Evolutionary conservation across 2,329 filamentous ascomycete species (phyloP).

Genomic region (Xylaria sp.): DNA sequence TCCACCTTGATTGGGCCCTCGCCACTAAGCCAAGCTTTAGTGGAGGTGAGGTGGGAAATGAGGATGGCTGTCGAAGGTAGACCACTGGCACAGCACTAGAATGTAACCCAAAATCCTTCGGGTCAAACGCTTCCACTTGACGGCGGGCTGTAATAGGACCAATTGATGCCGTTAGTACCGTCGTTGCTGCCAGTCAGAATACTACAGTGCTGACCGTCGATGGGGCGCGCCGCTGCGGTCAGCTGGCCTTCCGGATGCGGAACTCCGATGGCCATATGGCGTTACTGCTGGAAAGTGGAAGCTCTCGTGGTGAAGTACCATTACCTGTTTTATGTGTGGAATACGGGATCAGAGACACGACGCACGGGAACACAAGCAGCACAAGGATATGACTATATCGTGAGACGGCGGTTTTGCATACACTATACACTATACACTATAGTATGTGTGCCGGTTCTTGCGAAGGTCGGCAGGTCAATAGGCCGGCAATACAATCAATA

Average conservation of each 20-base stretch:
- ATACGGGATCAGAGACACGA: background rate
- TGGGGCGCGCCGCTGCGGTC: background rate
- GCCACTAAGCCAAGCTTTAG: background rate
- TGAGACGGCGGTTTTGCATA: background rate
- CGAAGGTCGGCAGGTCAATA: background rate
- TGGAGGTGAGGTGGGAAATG: background rate
- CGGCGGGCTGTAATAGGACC: background rate
- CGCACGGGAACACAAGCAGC: background rate
- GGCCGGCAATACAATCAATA: background rate
- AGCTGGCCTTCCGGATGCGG: background rate
- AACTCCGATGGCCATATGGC: background rate
- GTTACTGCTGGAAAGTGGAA: background rate
- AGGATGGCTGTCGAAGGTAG: background rate
- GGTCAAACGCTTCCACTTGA: background rate
- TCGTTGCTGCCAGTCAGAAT: background rate
- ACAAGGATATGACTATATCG: background rate
- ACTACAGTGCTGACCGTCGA: background rate
- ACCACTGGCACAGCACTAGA: too few relatives aligned
- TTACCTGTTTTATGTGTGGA: background rate
- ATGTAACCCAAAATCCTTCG: conserved; percentile 1
- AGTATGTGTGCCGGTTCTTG: too few relatives aligned
- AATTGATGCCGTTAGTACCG: background rate
- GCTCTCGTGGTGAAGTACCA: background rate
- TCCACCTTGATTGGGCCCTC: background rate
- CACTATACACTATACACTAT: too few relatives aligned